phyloP scores from a whole-genome alignment of 129 eudicot species.

The Chrysanthemum makinoi region DNA sequence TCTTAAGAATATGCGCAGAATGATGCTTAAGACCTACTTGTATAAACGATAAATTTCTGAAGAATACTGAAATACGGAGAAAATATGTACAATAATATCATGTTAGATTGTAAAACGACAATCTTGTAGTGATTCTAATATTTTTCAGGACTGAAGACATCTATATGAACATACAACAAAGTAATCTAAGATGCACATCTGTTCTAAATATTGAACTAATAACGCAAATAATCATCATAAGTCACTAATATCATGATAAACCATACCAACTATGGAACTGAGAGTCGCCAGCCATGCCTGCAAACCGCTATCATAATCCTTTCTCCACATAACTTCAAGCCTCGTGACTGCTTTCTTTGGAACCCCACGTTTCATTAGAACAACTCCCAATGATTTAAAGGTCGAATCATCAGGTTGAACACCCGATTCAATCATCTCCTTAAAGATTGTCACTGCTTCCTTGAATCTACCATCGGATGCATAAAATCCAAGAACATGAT shows the following conservation, averaged over 20 bases:
- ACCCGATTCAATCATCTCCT: slow-evolving; percentile 59
- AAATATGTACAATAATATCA: not conserved
- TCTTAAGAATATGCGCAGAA: not conserved
- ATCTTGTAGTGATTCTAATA: slow-evolving; percentile 14
- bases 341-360: slow-evolving; percentile 54
- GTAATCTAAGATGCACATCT: slow-evolving; percentile 1
- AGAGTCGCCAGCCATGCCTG: slow-evolving; percentile 56
- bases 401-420: slow-evolving; percentile 71
- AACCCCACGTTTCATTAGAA: slow-evolving; percentile 74
- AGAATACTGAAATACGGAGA: not conserved
- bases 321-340: slow-evolving; percentile 60
- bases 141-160: not conserved
- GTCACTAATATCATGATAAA: slow-evolving; percentile 44
- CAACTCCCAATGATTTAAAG: slow-evolving; percentile 51
- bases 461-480: slow-evolving; percentile 72
- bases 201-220: slow-evolving; percentile 5
- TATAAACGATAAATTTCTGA: not conserved
- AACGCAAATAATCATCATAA: slow-evolving; percentile 7
- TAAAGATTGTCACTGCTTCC: slow-evolving; percentile 60
- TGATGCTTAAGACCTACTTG: not conserved
- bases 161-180: slow-evolving; percentile 25
- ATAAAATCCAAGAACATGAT: slow-evolving; percentile 69
- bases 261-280: slow-evolving; percentile 67
- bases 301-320: slow-evolving; percentile 49
- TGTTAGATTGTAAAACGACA: not conserved